A percentile compares a stretch with the other conserved stretches of the same genome.
Conservation (phyloP, 805 yeast genomes). For the Tetrapisispora phaffii region DNA sequence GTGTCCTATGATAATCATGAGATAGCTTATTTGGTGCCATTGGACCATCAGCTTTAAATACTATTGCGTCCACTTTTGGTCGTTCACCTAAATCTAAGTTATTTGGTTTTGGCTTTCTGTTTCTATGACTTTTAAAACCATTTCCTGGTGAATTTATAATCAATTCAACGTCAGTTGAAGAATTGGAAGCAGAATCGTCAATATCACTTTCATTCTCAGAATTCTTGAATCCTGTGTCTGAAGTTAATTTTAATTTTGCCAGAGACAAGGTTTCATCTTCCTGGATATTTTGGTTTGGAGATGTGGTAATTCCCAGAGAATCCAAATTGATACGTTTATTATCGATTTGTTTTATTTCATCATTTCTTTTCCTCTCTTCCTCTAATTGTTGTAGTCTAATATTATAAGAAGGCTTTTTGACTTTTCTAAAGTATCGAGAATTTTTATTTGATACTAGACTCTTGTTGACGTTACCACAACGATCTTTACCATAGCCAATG, state of each 20-base stretch:
- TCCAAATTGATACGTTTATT: slow-evolving; percentile 3
- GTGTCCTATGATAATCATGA: slow-evolving; percentile 10
- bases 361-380: slow-evolving; percentile 24
- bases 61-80: slow-evolving; percentile 11
- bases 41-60: slow-evolving; percentile 18
- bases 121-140: slow-evolving; percentile 3
- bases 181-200: slow-evolving; percentile 1
- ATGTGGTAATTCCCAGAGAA: slow-evolving; percentile 11
- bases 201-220: neutral
- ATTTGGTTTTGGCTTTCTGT: neutral
- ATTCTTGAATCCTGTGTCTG: too few relatives aligned
- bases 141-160: slow-evolving; percentile 4
- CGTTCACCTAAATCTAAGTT: neutral
- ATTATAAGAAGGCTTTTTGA: slow-evolving; percentile 26
- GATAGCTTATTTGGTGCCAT: slow-evolving; percentile 20
- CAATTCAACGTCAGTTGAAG: slow-evolving; percentile 1
- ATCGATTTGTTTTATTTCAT: slow-evolving; percentile 5
- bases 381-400: slow-evolving; percentile 21
- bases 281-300: neutral
- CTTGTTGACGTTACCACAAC: slow-evolving; percentile 54
- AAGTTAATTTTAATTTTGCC: neutral
- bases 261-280: neutral
- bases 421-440: slow-evolving; percentile 34
- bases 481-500: slow-evolving; percentile 64
- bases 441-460: slow-evolving; percentile 41